Base-by-base conservation (phyloP, 2,329 filamentous ascomycete genomes). In the Sclerotinia trifoliorum region DNA sequence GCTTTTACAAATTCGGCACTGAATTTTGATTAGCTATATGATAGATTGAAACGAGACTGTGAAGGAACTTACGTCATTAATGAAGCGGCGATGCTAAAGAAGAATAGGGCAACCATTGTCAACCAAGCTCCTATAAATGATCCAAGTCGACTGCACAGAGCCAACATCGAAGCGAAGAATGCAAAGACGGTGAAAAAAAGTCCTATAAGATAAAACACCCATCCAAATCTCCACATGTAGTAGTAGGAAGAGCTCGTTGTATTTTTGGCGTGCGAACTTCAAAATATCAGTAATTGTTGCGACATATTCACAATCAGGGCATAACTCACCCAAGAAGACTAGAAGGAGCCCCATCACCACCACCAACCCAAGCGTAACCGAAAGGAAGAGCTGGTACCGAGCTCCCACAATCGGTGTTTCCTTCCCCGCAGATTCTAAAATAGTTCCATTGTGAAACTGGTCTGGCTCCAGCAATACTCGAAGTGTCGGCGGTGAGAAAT, bases 191-290 rank as follows among this genome's bases (percentile, higher is more conserved):
- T 86, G 78, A 96, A 95, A 83, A 97, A 88, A 49, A 97, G 85
- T 24, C 88, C 87, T 73, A 98, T 89, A 68, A 98, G 82, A 81
- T 91, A 91, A 80, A 97, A 95, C 49, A 94, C 92, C 86, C 94
- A 98, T 79, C 92, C 90, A 82, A 97, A 97, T 52, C 94, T 88
- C 81, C 93, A 96, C 77, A 95, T 84, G 80, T 93, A 92, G 81
- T 85, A 98, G 83, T 89, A 96, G 71, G 81, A 80, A 29, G 71
- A 78, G 71, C 83, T 84, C 7, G 87, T 89, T 4, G 86, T 88
- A 69, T 80, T 72, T 69, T 80, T 80, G 69, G 81, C 86, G 73
- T 88, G 83, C 13, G 81, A 80, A 49, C 90, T 83, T 68, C 13
- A 26, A 11, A 17, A 67, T 42, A 32, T 73, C 55, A 71, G 66